These are phyloP conservation scores for Lentinula aciculospora DNA, from an alignment of 768 basidiomycete genomes.

Conservation along the genomic window DNA sequence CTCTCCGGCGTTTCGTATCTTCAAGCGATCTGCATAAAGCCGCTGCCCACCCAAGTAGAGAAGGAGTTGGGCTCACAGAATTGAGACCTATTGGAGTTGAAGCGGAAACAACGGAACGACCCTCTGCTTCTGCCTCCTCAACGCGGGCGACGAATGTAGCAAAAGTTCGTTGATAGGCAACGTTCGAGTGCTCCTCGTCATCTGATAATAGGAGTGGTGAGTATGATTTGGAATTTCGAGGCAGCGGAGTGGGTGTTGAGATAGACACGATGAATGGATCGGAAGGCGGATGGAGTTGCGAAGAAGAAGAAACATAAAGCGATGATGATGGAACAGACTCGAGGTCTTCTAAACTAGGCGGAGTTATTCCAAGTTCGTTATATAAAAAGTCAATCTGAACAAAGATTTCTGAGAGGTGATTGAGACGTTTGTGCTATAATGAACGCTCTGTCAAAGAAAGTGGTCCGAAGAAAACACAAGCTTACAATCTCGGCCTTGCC, in stretches of 20 bases:
- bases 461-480: conserved; percentile 11
- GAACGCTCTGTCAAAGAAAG: background rate
- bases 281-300: conserved; percentile 18
- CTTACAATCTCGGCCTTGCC: conserved; percentile 85
- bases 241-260: conserved; percentile 42
- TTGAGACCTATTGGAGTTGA: conserved; percentile 52
- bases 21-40: conserved; percentile 53
- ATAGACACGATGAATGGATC: conserved; percentile 34
- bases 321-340: conserved; percentile 21
- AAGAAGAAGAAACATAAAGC: conserved; percentile 25
- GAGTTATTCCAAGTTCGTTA: conserved; percentile 70
- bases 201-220: conserved; percentile 33
- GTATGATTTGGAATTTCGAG: conserved; percentile 30
- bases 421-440: conserved; percentile 60
- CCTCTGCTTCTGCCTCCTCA: conserved; percentile 52
- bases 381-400: conserved; percentile 80
- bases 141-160: conserved; percentile 56
- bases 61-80: conserved; percentile 71
- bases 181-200: conserved; percentile 25
- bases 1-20: conserved; percentile 68
- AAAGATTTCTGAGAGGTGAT: conserved; percentile 56
- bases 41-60: conserved; percentile 69
- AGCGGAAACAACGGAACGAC: conserved; percentile 19
- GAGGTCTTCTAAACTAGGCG: conserved; percentile 49
- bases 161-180: conserved; percentile 54